Base-by-base conservation (phyloP, 805 yeast species). In the Wickerhamiella slavikovae region DNA sequence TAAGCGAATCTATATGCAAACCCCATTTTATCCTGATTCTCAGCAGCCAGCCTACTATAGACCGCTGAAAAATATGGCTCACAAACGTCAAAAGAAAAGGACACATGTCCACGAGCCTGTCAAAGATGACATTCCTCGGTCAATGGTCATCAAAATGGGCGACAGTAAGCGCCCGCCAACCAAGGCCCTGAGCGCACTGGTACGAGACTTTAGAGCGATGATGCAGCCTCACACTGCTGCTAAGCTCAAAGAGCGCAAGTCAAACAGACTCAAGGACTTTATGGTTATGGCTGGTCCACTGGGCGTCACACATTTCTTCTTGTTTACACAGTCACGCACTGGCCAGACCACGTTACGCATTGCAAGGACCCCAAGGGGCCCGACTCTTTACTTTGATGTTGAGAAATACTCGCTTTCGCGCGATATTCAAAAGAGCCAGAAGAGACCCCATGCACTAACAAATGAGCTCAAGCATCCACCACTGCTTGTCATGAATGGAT, bases 241-340 rank as follows among this genome's bases (percentile, higher is more conserved):
- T 43, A 76, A 70, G 40, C 62, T 89, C 35, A 64, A 72, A 38
- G 98, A 89, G 54, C 62, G 96, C 29, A 79, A 78, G 48, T 60
- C 78, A 23, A 89, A 89, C 52, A 77, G 71, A 47, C 60, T 89
- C 40, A 79, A 76, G 50, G 98, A 85, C 54, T 89, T 76, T 43
- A 66, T 83, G n/a, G 93, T 80, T n/a, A 83, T 89, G 94, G 78
- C 94, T 22, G 96, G 96, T 4, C 96, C 96, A 10, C 59, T 89
- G 25, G 93, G 93, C 17, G 93, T 89, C 15, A 64, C 85, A 5
- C 93, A 85, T 53, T 54, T 89, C 45, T 68, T 89, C 54, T 59
- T 85, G 14, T 83, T 89, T 58, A 73, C 80, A 37, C 93, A 82
- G 48, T 66, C 77, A 22, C 32, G 36, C n/a, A 30, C 41, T 3